Conservation (phyloP, 1,139 yeast genomes). For the Lodderomyces oxycetoniae region DNA sequence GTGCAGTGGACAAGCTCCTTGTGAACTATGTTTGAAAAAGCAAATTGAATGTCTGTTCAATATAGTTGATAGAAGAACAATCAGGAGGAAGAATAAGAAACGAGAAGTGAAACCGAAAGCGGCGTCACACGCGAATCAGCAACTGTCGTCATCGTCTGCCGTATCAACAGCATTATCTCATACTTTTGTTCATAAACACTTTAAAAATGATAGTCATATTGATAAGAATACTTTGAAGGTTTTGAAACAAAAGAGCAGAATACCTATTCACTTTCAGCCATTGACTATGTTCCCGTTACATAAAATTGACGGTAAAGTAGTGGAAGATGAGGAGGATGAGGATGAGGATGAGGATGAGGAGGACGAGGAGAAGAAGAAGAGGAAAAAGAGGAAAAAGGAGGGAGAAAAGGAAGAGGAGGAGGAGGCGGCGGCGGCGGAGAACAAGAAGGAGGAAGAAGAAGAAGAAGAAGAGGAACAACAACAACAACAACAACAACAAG, state of each 20-base stretch:
- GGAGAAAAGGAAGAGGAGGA: background rate
- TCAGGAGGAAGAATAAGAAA: slow-evolving; percentile 15
- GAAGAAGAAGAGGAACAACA: background rate
- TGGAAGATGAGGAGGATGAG: background rate
- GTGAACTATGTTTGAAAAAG: slow-evolving; percentile 25
- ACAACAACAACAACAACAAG: background rate
- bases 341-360: background rate
- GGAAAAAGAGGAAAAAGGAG: background rate
- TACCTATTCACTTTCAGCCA: slow-evolving; percentile 12
- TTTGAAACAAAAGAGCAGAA: slow-evolving; percentile 8
- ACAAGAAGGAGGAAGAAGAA: background rate
- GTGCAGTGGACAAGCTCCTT: slow-evolving; percentile 27
- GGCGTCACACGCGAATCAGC: background rate
- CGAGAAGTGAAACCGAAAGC: slow-evolving; percentile 6
- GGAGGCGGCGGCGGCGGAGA: background rate
- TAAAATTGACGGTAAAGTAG: slow-evolving; percentile 8
- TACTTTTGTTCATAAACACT: slow-evolving; percentile 3
- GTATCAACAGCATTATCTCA: background rate
- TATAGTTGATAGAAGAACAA: slow-evolving; percentile 20
- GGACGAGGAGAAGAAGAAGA: background rate
- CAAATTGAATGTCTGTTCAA: slow-evolving; percentile 22
- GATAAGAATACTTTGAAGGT: slow-evolving; percentile 11
- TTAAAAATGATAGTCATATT: slow-evolving; percentile 8
- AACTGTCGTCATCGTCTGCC: background rate
- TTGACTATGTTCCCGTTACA: slow-evolving; percentile 13